Base-by-base conservation (phyloP, 1,284 basidiomycete genomes). In the Tranzscheliella williamsii region DNA sequence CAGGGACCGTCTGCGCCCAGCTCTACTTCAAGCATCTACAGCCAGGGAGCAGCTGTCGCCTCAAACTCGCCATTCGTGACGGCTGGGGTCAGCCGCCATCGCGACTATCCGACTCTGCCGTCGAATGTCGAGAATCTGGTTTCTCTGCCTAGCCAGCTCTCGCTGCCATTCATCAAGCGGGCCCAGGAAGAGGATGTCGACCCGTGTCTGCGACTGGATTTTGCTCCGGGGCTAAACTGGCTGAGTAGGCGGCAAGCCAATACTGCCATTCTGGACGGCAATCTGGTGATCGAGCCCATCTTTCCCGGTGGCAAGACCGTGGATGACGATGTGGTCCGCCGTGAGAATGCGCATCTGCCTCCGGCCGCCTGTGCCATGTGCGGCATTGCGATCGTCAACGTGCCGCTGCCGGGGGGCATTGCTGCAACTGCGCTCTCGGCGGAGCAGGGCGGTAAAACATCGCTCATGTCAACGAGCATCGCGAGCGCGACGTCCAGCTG, bases 211-310 rank as follows among this genome's bases (percentile, higher is more conserved):
- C 86, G 95, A 3, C 84, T 98, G 20, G 92, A 97, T 74, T 80
- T 90, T n/a, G 92, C 94, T 0, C 90, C 93, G 0, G 90, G 91
- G 12, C 82, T 98, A 22, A 93, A 91, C 69, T 97, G 91, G 89
- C 82, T 98, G 12, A 88, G 89, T 8, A 84, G 94, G 17, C 85
- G 92, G 23, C 86, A 86, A n/a, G 88, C 96, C 11, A 82, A 88
- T 5, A 81, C 85, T 7, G 92, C 94, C 2, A 88, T 98, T 47
- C 85, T 96, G 61, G 85, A 85, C 12, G 91, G 92, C 2, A 89
- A 91, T 69, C 83, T 98, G 9, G 85, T 86, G 13, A 88, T 98
- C 45, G 94, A 97, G 73, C 93, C 94, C n/a, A 83, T 93, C 33
- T 76, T 76, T 38, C 68, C 79, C 83, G 73, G 70, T 16, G 74